phyloP scores from a whole-genome alignment of 257 asterid species.

The Leonotis leonurus region DNA sequence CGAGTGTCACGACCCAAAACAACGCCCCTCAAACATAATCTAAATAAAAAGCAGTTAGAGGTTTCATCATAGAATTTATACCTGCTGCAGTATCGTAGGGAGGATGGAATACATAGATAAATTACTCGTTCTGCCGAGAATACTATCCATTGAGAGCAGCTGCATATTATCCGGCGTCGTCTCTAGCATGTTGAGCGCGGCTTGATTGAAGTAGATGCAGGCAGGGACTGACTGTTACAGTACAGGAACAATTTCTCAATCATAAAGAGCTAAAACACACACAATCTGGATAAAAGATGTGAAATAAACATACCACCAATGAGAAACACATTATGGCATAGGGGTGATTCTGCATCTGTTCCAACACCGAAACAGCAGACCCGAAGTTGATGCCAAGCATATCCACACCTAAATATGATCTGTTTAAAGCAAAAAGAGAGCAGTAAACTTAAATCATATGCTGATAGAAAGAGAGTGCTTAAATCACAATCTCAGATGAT shows the following conservation, averaged over 20 bases:
- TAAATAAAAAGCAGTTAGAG: too few relatives aligned
- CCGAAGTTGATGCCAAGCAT: constrained; percentile 21
- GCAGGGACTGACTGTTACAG: constrained; percentile 15
- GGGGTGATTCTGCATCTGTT: constrained; percentile 26
- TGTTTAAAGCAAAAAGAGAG: constrained; percentile 15
- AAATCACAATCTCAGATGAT: too few relatives aligned
- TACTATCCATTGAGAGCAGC: constrained; percentile 18
- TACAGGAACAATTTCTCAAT: neutral
- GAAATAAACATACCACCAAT: constrained; percentile 22
- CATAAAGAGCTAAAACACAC: neutral
- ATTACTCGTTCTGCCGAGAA: constrained; percentile 29
- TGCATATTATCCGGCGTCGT: constrained; percentile 21
- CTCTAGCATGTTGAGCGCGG: constrained; percentile 34
- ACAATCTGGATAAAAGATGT: too few relatives aligned
- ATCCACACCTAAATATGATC: constrained; percentile 32
- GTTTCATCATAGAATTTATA: too few relatives aligned
- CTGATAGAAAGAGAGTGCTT: too few relatives aligned
- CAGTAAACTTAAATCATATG: too few relatives aligned
- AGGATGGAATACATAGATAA: constrained; percentile 19
- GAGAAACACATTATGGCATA: constrained; percentile 38
- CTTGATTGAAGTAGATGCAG: constrained; percentile 28
- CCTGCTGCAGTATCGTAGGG: constrained; percentile 30
- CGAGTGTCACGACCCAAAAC: too few relatives aligned
- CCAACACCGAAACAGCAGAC: constrained; percentile 8
- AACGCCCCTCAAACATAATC: too few relatives aligned